A percentile compares a stretch with the other conserved stretches of the same genome.
These are phyloP conservation scores for Erythrobasidium hasegawianum DNA, from an alignment of 1,284 basidiomycete species.

Conservation along the genomic window DNA sequence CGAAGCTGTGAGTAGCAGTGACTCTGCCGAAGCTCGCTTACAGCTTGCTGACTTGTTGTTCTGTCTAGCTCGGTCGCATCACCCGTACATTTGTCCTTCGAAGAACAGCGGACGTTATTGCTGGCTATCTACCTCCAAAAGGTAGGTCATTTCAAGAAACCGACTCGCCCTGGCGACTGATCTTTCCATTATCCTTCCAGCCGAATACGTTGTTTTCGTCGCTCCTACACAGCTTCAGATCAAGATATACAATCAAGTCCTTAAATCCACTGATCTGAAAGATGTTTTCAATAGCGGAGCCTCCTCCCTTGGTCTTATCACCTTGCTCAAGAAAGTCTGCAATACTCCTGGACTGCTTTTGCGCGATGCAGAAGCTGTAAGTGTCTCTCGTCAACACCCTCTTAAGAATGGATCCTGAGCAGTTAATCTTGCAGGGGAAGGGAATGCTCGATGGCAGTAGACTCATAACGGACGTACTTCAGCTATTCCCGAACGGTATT, in stretches of 20 bases:
- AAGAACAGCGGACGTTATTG: slow-evolving; percentile 74
- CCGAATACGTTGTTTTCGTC: slow-evolving; percentile 90
- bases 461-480: slow-evolving; percentile 59
- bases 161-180: slow-evolving; percentile 1
- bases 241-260: slow-evolving; percentile 69
- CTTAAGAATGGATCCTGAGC: too few relatives aligned
- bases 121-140: slow-evolving; percentile 85
- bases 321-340: slow-evolving; percentile 70
- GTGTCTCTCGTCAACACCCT: background rate
- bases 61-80: slow-evolving; percentile 64
- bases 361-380: slow-evolving; percentile 59
- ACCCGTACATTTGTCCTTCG: slow-evolving; percentile 84
- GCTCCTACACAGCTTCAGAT: slow-evolving; percentile 77
- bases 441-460: slow-evolving; percentile 2
- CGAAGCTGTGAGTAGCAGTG: slow-evolving; percentile 17
- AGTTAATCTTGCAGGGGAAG: too few relatives aligned
- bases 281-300: slow-evolving; percentile 37
- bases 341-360: slow-evolving; percentile 85
- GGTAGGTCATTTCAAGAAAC: slow-evolving; percentile 55
- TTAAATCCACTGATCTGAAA: slow-evolving; percentile 42
- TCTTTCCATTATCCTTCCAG: slow-evolving; percentile 52
- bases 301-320: slow-evolving; percentile 46
- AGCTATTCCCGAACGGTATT: slow-evolving; percentile 67
- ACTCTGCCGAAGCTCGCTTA: background rate
- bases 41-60: background rate